Evolutionary conservation across 1,284 basidiomycete genomes (phyloP), one percentile per base, ranked within the genome.

Genomic region (Tilletia caries): DNA sequence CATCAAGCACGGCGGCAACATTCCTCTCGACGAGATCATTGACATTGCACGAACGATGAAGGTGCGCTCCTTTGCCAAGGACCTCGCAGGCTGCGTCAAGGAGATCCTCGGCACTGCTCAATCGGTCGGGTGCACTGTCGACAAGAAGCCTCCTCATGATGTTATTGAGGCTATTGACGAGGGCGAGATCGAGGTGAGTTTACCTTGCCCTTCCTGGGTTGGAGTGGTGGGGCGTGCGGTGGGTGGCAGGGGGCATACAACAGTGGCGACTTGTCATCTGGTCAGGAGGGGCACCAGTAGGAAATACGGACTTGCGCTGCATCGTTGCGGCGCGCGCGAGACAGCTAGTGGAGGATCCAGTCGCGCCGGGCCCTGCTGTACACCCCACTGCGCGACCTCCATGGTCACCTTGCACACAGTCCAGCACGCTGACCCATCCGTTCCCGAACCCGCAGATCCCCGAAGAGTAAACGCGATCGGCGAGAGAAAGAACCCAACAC

Each of bases 21-120:
- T 99, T 79, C 84, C 94, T 71, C 88, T 98, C 71, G 95, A 98
- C 84, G 92, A 96, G 86, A 93, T 98, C 83, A 87, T 94, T 84
- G 91, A 95, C 73, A 95, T 95, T 85, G 93, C 93, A 81, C 91
- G 96, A 85, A 96, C 91, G 79, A 97, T 99, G 95, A 91, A 89
- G 85, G 87, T 87, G 87, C 98, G 98, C 87, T 98, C 95, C 15
- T 88, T 98, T 75, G 91, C 95, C 79, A 96, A 95, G 88, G 89
- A 90, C 80, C 88, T 98, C 68, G 89, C 92, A 23, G 91, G 92
- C 70, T 91, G 91, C 78, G 92, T 90, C 80, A 97, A 97, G 89
- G 85, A 85, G 82, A 85, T 85, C 76, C 82, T 85, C 73, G 85
- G 85, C 44, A 85, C 85, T 43, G 79, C 92, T 71, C 95, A 98